Base-by-base conservation (phyloP, 352 stramenopile species). In the Phytopythium litorale region DNA sequence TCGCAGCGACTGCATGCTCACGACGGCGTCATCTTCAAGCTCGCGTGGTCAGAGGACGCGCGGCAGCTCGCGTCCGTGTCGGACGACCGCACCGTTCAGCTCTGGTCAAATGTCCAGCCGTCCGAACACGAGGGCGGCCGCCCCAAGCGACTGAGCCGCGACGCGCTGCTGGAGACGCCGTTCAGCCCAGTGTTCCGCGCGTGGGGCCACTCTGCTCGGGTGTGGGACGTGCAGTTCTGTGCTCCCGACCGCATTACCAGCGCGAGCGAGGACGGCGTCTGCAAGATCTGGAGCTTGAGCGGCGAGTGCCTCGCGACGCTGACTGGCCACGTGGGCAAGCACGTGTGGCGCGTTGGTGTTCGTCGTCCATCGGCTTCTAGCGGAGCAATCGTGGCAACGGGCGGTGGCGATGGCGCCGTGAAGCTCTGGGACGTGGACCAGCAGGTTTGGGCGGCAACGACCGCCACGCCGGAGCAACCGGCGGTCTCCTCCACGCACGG, bases 191-290 rank as follows among this genome's bases (percentile, higher is more conserved):
- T 80, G 13, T 94, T 93, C 42, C 84, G 86, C 38, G 71, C 82
- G 5, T 96, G 87, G 87, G 84, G 86, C 32, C 87, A 96, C 66
- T 79, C 72, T 7, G 87, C 85, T n/a, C 80, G 87, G 19, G 75
- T 96, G 51, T 96, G 87, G 87, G 87, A 96, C 63, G 87, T 92
- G 18, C 72, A 81, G 28, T 94, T 94, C 53, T 91, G 76, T 65
- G 59, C 64, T 1, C 25, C 43, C 3, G 70, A 72, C 13, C 65
- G 76, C 33, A 40, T 90, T 12, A 77, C 79, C 2, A 92, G 81
- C 4, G 78, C 79, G 21, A 96, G 87, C 54, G 87, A 96, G 67
- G 87, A 96, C 64, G 80, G 75, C 7, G 61, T 89, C 21, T 88
- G 75, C 61, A 92, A 91, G 58, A 48, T 94, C 21, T 96, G 87